Evolutionary conservation across 345 rosid genomes (phyloP).

Genomic region (Brassica napus): Da-Ae NC_063436.1:15236501-15237000

Average conservation of each 20-base stretch:
- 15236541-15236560: slow-evolving; percentile 40
- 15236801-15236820: slow-evolving; percentile 43
- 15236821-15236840: slow-evolving; percentile 26
- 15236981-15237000: no score
- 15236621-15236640: slow-evolving; percentile 40
- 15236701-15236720: slow-evolving; percentile 42
- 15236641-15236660: slow-evolving; percentile 44
- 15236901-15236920: not conserved
- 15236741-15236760: slow-evolving; percentile 41
- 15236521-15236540: slow-evolving; percentile 46
- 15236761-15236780: slow-evolving; percentile 38
- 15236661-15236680: slow-evolving; percentile 42
- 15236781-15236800: slow-evolving; percentile 41
- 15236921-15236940: no score
- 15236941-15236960: no score
- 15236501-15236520: slow-evolving; percentile 35
- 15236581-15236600: slow-evolving; percentile 44
- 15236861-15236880: not conserved
- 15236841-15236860: not conserved
- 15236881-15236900: not conserved
- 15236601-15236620: slow-evolving; percentile 38
- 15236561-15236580: slow-evolving; percentile 41
- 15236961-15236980: no score
- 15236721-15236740: slow-evolving; percentile 37
- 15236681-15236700: slow-evolving; percentile 46